Percentiles rank a stretch among this genome's conserved stretches.
Evolutionary conservation across 106 monocot genomes (phyloP).

Genomic region (Platanthera zijinensis): DNA sequence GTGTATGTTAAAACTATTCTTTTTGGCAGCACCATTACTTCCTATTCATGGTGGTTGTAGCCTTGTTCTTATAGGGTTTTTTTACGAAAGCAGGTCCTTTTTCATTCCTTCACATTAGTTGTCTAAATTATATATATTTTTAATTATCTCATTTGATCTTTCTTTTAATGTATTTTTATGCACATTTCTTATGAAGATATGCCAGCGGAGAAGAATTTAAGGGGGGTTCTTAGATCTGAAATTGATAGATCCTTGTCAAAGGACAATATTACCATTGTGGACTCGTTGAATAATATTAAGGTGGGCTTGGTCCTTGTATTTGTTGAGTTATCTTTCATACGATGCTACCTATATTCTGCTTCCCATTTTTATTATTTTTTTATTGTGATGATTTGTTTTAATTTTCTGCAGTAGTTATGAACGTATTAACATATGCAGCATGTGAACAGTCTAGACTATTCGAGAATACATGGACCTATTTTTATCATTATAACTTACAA

Average conservation of each 20-base stretch:
- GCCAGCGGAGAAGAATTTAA: slow-evolving; percentile 90
- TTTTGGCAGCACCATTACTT: background rate
- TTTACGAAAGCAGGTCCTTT: no score
- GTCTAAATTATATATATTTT: background rate
- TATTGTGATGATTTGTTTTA: background rate
- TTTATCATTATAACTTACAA: no score
- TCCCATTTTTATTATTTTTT: background rate
- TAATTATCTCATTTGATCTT: background rate
- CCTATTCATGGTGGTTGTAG: background rate
- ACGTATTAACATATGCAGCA: background rate
- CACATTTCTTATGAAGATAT: slow-evolving; percentile 47
- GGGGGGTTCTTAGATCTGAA: slow-evolving; percentile 91
- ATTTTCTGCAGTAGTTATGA: background rate
- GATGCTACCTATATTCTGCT: background rate
- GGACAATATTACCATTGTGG: slow-evolving; percentile 75
- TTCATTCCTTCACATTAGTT: background rate
- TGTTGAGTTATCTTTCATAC: background rate
- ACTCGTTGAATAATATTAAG: slow-evolving; percentile 97
- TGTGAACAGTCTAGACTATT: background rate
- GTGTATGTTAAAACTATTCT: background rate
- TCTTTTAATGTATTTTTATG: background rate
- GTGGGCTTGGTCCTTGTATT: slow-evolving; percentile 21
- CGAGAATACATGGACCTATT: background rate
- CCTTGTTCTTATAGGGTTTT: background rate
- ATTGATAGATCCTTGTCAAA: slow-evolving; percentile 91